phyloP scores from a whole-genome alignment of 768 basidiomycete genomes.

The Suillus placidus region DNA sequence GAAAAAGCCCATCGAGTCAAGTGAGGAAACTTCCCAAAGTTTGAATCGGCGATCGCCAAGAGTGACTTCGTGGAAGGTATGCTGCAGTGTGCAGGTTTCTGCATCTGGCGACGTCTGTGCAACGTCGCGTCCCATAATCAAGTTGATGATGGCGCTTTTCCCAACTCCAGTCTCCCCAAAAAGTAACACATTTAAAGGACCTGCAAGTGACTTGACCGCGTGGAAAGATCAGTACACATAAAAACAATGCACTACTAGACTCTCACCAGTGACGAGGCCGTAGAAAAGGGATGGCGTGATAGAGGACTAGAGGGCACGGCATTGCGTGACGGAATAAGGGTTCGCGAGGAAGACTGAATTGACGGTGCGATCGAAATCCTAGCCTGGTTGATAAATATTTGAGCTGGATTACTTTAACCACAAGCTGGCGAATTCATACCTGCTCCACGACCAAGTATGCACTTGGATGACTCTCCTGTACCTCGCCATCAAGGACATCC shows the following conservation, averaged over 20 bases:
- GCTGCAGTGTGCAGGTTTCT: slow-evolving; percentile 41
- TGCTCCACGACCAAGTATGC: neutral
- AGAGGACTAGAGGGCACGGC: neutral
- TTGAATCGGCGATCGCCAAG: slow-evolving; percentile 21
- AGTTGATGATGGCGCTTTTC: slow-evolving; percentile 49
- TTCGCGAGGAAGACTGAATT: neutral
- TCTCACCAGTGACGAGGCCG: neutral
- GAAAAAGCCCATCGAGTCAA: slow-evolving; percentile 28
- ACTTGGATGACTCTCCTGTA: neutral
- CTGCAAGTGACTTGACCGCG: neutral
- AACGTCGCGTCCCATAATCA: slow-evolving; percentile 34
- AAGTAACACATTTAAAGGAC: slow-evolving; percentile 38
- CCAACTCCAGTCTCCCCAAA: slow-evolving; percentile 47
- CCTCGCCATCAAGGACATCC: neutral
- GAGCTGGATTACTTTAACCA: neutral
- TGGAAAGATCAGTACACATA: neutral
- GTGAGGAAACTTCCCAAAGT: slow-evolving; percentile 39
- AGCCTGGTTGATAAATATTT: neutral
- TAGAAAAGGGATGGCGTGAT: neutral
- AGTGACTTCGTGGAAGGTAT: slow-evolving; percentile 23
- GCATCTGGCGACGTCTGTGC: slow-evolving; percentile 36
- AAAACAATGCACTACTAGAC: neutral
- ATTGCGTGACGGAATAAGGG: neutral
- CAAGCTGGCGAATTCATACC: neutral
- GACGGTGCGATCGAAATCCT: too few species aligned